These are phyloP conservation scores for thale cress (Arabidopsis thaliana) DNA, from an alignment of 345 rosid species.

Conservation along the genomic window DNA sequence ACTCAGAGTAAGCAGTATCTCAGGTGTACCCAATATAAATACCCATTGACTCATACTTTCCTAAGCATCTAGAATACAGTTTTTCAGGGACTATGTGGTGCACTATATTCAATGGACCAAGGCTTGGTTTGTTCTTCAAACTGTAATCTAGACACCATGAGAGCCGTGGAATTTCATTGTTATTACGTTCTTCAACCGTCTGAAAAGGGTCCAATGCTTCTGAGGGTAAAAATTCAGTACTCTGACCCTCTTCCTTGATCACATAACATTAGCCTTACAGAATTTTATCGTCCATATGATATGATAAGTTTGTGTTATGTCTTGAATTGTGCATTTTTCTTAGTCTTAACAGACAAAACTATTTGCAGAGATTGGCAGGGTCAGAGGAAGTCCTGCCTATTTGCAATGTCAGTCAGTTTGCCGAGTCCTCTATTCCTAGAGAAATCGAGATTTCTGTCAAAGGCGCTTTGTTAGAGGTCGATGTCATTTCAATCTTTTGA, in stretches of 20 bases:
- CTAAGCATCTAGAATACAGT: constrained; percentile 54
- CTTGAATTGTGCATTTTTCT: constrained; percentile 30
- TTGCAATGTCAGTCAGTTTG: constrained; percentile 52
- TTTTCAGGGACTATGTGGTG: constrained; percentile 76
- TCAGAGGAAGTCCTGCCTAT: constrained; percentile 75
- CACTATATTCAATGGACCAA: constrained; percentile 76
- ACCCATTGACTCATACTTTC: not conserved
- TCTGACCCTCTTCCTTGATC: constrained; percentile 3
- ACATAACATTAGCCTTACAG: constrained; percentile 7
- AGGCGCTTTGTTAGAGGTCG: constrained; percentile 62
- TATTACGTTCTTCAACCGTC: constrained; percentile 91
- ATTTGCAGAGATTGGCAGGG: constrained; percentile 79
- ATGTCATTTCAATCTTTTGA: not conserved
- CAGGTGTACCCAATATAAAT: not conserved
- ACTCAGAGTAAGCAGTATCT: constrained; percentile 57
- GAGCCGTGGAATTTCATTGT: constrained; percentile 59
- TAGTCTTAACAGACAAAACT: constrained; percentile 32
- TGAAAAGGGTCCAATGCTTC: constrained; percentile 86
- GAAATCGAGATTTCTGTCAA: constrained; percentile 68
- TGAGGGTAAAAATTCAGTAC: constrained; percentile 61
- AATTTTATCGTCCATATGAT: not conserved
- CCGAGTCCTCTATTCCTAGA: constrained; percentile 54
- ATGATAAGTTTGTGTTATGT: not conserved
- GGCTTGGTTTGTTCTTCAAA: constrained; percentile 77
- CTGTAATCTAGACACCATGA: constrained; percentile 69